Evolutionary conservation across 2,329 filamentous ascomycete species (phyloP).

Genomic region (Curvularia hawaiiensis): DNA sequence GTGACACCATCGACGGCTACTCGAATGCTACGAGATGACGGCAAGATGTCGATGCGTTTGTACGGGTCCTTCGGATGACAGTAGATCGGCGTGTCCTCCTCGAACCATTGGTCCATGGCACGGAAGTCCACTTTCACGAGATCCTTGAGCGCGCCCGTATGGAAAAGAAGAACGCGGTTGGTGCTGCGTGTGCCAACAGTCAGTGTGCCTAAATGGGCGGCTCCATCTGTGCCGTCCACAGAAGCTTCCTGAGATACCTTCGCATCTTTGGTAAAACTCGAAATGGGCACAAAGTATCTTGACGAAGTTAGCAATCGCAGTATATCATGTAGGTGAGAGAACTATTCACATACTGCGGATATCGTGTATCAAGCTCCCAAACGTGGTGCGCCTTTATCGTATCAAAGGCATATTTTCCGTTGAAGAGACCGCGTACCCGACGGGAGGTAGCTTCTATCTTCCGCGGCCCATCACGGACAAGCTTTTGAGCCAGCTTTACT

Average conservation of each 20-base stretch:
- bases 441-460: conserved; percentile 35
- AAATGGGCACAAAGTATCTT: conserved; percentile 39
- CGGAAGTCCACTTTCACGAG: conserved; percentile 42
- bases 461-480: conserved; percentile 48
- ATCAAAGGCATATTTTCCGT: conserved; percentile 42
- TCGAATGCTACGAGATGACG: conserved; percentile 59
- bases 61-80: conserved; percentile 71
- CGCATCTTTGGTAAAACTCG: conserved; percentile 26
- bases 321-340: no score
- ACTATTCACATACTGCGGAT: conserved; percentile 35
- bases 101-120: conserved; percentile 55
- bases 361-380: conserved; percentile 45
- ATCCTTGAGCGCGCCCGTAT: conserved; percentile 24
- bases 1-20: conserved; percentile 55
- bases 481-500: conserved; percentile 48
- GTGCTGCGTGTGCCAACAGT: conserved; percentile 26
- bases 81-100: conserved; percentile 64
- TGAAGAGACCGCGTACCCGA: conserved; percentile 41
- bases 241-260: conserved; percentile 18
- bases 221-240: conserved; percentile 26
- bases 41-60: conserved; percentile 66
- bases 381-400: conserved; percentile 42
- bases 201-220: conserved; percentile 30
- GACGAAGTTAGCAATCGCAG: neutral
- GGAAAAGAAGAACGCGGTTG: conserved; percentile 37